Evolutionary conservation across 73 alveolate genomes (phyloP).

Genomic region (Halteria grandinella): DNA sequence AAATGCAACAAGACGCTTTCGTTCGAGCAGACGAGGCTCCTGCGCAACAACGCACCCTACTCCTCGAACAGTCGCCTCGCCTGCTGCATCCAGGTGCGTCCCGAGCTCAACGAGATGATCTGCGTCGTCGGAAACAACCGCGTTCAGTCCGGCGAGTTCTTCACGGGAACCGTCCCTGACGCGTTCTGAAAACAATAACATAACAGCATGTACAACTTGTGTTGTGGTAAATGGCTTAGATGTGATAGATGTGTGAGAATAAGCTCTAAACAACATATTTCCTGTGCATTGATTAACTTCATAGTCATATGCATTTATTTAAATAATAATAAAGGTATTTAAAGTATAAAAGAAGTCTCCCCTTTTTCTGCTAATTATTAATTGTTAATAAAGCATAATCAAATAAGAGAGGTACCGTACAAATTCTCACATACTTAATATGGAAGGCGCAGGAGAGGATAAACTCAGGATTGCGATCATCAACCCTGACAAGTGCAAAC

Average conservation of each 20-base stretch:
- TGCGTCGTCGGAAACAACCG: slow-evolving; percentile 9
- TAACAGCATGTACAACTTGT: too few relatives aligned
- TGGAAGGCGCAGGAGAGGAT: slow-evolving; percentile 83
- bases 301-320: not conserved
- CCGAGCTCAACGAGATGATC: slow-evolving; percentile 35
- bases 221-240: not conserved
- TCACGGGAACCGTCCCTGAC: slow-evolving; percentile 5
- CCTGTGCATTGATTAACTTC: not conserved
- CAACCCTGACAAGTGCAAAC: slow-evolving; percentile 98
- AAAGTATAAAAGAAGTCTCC: too few relatives aligned
- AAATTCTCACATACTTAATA: slow-evolving; percentile 38
- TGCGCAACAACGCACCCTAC: not conserved
- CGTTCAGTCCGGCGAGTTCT: not conserved
- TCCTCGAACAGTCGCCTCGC: slow-evolving; percentile 35
- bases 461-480: slow-evolving; percentile 97
- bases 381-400: too few relatives aligned
- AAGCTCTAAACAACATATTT: slow-evolving; percentile 1
- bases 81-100: slow-evolving; percentile 27
- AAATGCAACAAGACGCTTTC: slow-evolving; percentile 1
- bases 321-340: not conserved
- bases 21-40: slow-evolving; percentile 1
- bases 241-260: not conserved
- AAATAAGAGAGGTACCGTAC: not conserved
- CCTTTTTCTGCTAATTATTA: not conserved
- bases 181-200: slow-evolving; percentile 37